phyloP scores from a whole-genome alignment of 176 grass and related monocot species.

The Themeda triandra region DNA sequence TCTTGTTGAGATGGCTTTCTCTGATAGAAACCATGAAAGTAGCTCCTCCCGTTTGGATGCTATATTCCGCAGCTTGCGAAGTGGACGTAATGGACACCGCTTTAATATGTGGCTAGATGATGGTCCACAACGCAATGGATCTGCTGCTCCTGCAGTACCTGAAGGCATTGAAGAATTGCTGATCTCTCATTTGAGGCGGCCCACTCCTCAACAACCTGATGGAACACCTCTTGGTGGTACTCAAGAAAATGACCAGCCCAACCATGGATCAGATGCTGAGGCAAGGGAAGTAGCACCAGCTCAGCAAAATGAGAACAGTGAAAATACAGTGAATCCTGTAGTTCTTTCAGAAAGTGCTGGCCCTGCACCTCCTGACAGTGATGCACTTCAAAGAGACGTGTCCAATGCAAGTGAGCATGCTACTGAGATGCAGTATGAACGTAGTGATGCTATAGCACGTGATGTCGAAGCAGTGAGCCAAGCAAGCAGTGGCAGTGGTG shows the following conservation, averaged over 20 bases:
- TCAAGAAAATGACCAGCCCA: constrained; percentile 57
- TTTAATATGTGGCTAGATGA: constrained; percentile 99
- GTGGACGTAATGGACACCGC: constrained; percentile 77
- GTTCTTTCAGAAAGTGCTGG: constrained; percentile 49
- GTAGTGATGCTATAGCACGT: constrained; percentile 58
- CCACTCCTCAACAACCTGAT: constrained; percentile 53
- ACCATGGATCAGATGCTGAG: constrained; percentile 55
- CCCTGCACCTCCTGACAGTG: constrained; percentile 42
- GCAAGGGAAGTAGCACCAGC: constrained; percentile 47
- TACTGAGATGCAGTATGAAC: constrained; percentile 90
- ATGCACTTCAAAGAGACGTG: constrained; percentile 52
- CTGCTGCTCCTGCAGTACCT: constrained; percentile 62
- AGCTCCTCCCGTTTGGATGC: constrained; percentile 90
- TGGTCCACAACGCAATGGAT: constrained; percentile 61
- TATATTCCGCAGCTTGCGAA: constrained; percentile 89
- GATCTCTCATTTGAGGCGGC: constrained; percentile 79
- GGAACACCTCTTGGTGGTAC: constrained; percentile 30
- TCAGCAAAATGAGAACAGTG: constrained; percentile 45
- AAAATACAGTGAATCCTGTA: constrained; percentile 37
- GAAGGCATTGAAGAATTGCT: constrained; percentile 92
- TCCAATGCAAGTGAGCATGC: constrained; percentile 74
- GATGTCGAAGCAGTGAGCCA: constrained; percentile 95
- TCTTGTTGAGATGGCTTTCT: constrained; percentile 85
- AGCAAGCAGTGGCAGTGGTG: constrained; percentile 96
- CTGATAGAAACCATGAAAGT: constrained; percentile 83